These are phyloP conservation scores for Colletotrichum eleusines DNA, from an alignment of 2,329 filamentous ascomycete genomes.

Conservation along the genomic window DNA sequence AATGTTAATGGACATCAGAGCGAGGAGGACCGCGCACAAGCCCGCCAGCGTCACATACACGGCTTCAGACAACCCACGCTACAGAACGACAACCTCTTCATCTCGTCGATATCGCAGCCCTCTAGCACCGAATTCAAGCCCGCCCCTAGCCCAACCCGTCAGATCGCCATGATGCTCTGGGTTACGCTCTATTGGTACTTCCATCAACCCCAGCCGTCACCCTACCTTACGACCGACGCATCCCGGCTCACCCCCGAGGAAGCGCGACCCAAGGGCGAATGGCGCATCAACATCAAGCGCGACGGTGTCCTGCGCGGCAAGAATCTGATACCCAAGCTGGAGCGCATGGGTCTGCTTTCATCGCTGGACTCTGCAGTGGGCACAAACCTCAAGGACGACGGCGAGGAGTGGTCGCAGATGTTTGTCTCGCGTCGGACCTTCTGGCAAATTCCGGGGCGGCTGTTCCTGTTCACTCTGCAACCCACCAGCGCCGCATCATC, in stretches of 20 bases:
- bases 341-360: slow-evolving; percentile 89
- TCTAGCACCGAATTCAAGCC: slow-evolving; percentile 84
- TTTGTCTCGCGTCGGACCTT: slow-evolving; percentile 85
- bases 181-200: slow-evolving; percentile 98
- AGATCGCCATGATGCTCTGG: slow-evolving; percentile 98
- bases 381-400: slow-evolving; percentile 68
- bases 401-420: slow-evolving; percentile 80
- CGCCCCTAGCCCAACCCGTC: slow-evolving; percentile 82
- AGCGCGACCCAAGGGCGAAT: slow-evolving; percentile 85
- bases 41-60: slow-evolving; percentile 60
- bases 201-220: slow-evolving; percentile 81
- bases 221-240: slow-evolving; percentile 70
- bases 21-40: slow-evolving; percentile 45
- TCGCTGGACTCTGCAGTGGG: slow-evolving; percentile 83
- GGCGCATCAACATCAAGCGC: slow-evolving; percentile 85
- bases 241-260: slow-evolving; percentile 74
- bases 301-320: slow-evolving; percentile 90
- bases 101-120: slow-evolving; percentile 90
- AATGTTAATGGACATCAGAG: slow-evolving; percentile 49
- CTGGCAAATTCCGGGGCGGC: slow-evolving; percentile 89
- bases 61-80: slow-evolving; percentile 82
- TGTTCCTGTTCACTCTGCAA: slow-evolving; percentile 89
- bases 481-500: slow-evolving; percentile 60
- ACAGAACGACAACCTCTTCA: slow-evolving; percentile 84
- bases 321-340: slow-evolving; percentile 88